Evolutionary conservation across 768 basidiomycete genomes (phyloP), one percentile per base, ranked within the genome.

Genomic region (Butyriboletus loyo): DNA sequence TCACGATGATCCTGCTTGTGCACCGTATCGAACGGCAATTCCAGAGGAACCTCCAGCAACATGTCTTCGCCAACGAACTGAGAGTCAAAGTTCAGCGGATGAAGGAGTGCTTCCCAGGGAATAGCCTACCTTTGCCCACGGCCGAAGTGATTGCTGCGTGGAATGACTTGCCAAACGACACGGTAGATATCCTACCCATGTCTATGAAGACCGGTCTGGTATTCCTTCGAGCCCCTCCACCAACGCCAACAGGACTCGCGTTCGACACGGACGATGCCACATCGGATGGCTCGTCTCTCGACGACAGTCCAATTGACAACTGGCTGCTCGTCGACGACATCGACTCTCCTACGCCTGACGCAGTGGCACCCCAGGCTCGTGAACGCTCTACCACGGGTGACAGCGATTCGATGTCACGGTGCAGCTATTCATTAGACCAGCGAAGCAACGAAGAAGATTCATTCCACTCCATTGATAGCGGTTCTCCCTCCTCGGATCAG

Each of bases 81-180:
- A 30, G 44, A 27, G 17, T 36, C 42, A 66, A 52, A 4, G 19
- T 50, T 6, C 62, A 53, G 31, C 55, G 45, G n/a, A n/a, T 69
- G 46, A 52, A 49, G 42, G 36, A 34, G n/a, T 62, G 45, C 38
- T 64, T 69, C 50, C 17, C 36, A 7, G 54, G 40, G 2, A 25
- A 11, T 21, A 32, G 0, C 22, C 54, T 69, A 5, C 68, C 66
- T 5, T 10, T 38, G 0, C 64, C 69, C n/a, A 43, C 51, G 15
- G 43, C 34, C 14, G 31, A 51, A 28, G 47, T 64, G 34, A 52
- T n/a, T 40, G 58, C 51, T n/a, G 57, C 58, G 13, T 69, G 68
- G 68, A 37, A 46, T 8, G 47, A 56, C 32, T n/a, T 67, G 28
- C 68, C 68, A n/a, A 69, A 69, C 19, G 11, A 43, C 7, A 69